Conservation (phyloP, 2,329 filamentous ascomycete genomes). For the Lachnellula occidentalis region DNA sequence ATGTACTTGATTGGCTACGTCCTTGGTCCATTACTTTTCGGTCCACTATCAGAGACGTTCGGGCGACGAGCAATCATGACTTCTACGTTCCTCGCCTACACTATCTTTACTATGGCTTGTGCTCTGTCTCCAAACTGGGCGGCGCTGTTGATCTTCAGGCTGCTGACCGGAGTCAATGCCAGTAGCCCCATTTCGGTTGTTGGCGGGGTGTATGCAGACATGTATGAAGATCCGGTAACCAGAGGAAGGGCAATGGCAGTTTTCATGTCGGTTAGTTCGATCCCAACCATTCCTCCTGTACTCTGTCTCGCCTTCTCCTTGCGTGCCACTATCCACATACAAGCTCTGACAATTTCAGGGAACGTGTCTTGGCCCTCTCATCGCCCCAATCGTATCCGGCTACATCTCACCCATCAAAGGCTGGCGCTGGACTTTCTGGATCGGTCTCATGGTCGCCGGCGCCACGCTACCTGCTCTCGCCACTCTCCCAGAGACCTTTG, state of each 20-base stretch:
- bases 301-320: too few species aligned
- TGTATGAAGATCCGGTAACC: slow-evolving; percentile 51
- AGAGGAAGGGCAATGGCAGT: slow-evolving; percentile 56
- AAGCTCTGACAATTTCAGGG: slow-evolving; percentile 34
- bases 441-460: slow-evolving; percentile 59
- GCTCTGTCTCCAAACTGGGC: slow-evolving; percentile 57
- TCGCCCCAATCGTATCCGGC: slow-evolving; percentile 56
- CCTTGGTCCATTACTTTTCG: slow-evolving; percentile 51
- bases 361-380: slow-evolving; percentile 58
- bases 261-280: slow-evolving; percentile 48
- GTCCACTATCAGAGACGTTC: slow-evolving; percentile 60
- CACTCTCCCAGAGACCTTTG: slow-evolving; percentile 61
- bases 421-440: slow-evolving; percentile 61
- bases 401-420: slow-evolving; percentile 50
- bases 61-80: slow-evolving; percentile 56
- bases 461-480: slow-evolving; percentile 52
- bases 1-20: slow-evolving; percentile 61
- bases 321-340: too few species aligned
- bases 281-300: too few species aligned
- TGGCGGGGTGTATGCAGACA: slow-evolving; percentile 59
- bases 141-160: slow-evolving; percentile 57
- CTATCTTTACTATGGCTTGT: slow-evolving; percentile 59
- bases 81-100: slow-evolving; percentile 61
- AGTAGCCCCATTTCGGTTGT: slow-evolving; percentile 58
- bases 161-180: slow-evolving; percentile 53